phyloP scores from a whole-genome alignment of 495 filamentous ascomycete species.

The Xylaria cubensis region DNA sequence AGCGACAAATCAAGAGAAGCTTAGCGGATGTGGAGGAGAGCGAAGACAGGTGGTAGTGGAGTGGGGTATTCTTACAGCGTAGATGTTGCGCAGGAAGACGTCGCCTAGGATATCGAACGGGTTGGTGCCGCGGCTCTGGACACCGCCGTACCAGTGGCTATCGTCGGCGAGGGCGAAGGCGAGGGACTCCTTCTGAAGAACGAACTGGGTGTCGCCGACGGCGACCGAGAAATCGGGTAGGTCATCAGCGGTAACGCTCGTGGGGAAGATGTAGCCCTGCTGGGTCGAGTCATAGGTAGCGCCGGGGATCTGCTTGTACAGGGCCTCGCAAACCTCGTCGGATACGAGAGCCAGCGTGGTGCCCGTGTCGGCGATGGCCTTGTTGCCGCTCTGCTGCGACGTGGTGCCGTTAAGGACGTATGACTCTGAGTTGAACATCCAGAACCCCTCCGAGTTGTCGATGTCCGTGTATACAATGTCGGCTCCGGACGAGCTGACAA shows the following conservation, averaged over 20 bases:
- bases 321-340: slow-evolving; percentile 67
- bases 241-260: slow-evolving; percentile 57
- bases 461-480: slow-evolving; percentile 68
- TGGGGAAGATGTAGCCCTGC: slow-evolving; percentile 75
- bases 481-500: slow-evolving; percentile 60
- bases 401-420: slow-evolving; percentile 66
- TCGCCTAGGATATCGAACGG: slow-evolving; percentile 79
- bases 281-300: slow-evolving; percentile 65
- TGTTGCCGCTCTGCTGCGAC: slow-evolving; percentile 65
- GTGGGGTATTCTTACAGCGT: slow-evolving; percentile 62
- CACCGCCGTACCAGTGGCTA: slow-evolving; percentile 70
- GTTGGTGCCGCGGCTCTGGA: slow-evolving; percentile 72
- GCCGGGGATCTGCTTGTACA: slow-evolving; percentile 73
- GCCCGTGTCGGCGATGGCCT: slow-evolving; percentile 79
- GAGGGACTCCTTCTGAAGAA: slow-evolving; percentile 74
- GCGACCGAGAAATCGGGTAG: slow-evolving; percentile 72
- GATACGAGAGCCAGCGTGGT: slow-evolving; percentile 75
- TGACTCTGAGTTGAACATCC: slow-evolving; percentile 69
- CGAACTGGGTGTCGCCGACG: slow-evolving; percentile 69
- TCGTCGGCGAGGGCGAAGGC: slow-evolving; percentile 66
- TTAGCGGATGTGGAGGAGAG: not conserved
- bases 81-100: slow-evolving; percentile 74
- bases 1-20: not conserved
- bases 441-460: slow-evolving; percentile 75
- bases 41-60: not conserved